A percentile compares a stretch with the other conserved stretches of the same genome.
Evolutionary conservation across 2,329 filamentous ascomycete genomes (phyloP).

Genomic region (Aciculosporium take): DNA sequence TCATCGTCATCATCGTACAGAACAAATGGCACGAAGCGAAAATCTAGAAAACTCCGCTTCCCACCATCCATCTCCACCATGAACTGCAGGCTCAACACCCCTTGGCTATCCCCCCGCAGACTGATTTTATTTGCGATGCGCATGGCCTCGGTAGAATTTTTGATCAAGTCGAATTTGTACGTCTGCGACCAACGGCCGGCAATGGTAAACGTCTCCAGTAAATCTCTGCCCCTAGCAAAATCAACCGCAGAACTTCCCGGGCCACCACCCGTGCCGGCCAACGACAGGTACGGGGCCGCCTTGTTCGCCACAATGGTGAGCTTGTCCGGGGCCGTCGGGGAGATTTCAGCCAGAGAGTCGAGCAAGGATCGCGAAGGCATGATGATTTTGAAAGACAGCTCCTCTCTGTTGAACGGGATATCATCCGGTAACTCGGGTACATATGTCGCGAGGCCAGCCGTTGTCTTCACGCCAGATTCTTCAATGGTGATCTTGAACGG

Average conservation of each 20-base stretch:
- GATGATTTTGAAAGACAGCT: slow-evolving; percentile 81
- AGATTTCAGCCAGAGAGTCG: slow-evolving; percentile 57
- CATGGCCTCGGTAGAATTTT: slow-evolving; percentile 85
- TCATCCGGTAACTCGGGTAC: slow-evolving; percentile 59
- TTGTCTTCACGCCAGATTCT: slow-evolving; percentile 76
- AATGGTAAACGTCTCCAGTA: slow-evolving; percentile 65
- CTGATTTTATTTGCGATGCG: slow-evolving; percentile 83
- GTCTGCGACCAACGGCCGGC: slow-evolving; percentile 46
- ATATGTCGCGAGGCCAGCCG: slow-evolving; percentile 82
- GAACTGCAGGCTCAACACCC: slow-evolving; percentile 87
- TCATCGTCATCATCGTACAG: slow-evolving; percentile 36
- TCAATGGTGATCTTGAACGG: slow-evolving; percentile 76
- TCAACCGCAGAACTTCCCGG: slow-evolving; percentile 51
- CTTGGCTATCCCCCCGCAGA: slow-evolving; percentile 72
- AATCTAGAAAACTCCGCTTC: slow-evolving; percentile 63
- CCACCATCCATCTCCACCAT: slow-evolving; percentile 77
- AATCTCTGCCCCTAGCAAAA: slow-evolving; percentile 47
- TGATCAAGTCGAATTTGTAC: slow-evolving; percentile 80
- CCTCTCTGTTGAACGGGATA: slow-evolving; percentile 75
- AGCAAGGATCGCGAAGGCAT: slow-evolving; percentile 66
- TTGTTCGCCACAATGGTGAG: slow-evolving; percentile 55
- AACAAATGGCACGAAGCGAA: slow-evolving; percentile 62
- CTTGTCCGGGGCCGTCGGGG: slow-evolving; percentile 55
- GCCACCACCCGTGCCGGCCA: slow-evolving; percentile 48
- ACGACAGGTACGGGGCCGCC: slow-evolving; percentile 54